Base-by-base conservation (phyloP, 768 basidiomycete genomes). In the Amanita muscaria region DNA sequence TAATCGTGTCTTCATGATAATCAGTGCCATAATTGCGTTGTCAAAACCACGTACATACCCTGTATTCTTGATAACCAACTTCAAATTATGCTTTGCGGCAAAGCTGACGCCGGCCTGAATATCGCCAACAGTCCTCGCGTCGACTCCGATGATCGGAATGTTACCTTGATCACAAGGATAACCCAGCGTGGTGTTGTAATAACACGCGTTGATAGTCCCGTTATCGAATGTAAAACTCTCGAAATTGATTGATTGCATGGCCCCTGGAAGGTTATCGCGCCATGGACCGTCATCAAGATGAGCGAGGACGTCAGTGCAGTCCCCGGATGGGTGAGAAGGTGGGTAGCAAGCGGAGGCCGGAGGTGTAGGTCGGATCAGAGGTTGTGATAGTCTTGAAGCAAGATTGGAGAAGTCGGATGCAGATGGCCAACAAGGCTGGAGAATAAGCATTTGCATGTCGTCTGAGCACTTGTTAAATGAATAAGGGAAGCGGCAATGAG, bases 201-300 rank as follows among this genome's bases (percentile, higher is more conserved):
- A 76, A 64, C 77, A 81, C 1, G 63, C 67, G 48, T 67, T 66
- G 37, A 74, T 69, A 34, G 69, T 74, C 24, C 67, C 72, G 55
- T 42, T 42, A 3, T 42, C 7, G 14, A 42, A 32, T 16, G 18
- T 42, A 18, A 19, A 42, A 12, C 27, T 54, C 39, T 63, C 61
- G 33, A 56, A 59, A 39, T 60, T 61, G 16, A 51, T 38, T 4
- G 52, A 37, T 41, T 73, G 62, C 60, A 69, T 61, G 1, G 66
- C 60, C 0, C 72, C 72, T 11, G 70, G 53, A 25, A 64, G 61
- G 19, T 62, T 56, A 1, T 72, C 46, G 1, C 70, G 65, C 69
- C 72, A 74, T 37, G 34, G 55, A 1, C 66, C 65, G 32, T 72
- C 53, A 2, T 12, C 36, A 46, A 57, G 62, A 15, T 60, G 53